These are phyloP conservation scores for Didymella lethalis DNA, from an alignment of 2,329 filamentous ascomycete species.

Conservation along the genomic window DNA sequence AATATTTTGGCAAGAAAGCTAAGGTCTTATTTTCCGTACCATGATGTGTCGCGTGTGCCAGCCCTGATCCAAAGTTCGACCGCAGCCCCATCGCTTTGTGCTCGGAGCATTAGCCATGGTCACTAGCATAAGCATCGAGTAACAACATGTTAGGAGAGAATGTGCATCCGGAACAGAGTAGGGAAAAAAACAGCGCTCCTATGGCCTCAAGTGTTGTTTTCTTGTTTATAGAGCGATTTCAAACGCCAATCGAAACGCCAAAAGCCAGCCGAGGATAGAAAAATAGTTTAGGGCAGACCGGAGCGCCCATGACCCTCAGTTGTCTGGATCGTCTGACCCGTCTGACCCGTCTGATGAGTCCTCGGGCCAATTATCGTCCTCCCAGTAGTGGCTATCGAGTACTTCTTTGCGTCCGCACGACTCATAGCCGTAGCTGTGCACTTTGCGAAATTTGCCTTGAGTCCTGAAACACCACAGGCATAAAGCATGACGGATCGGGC, in stretches of 20 bases:
- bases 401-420: slow-evolving; percentile 36
- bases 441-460: slow-evolving; percentile 35
- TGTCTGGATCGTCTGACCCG: background rate
- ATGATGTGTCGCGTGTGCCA: background rate
- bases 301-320: background rate
- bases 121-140: background rate
- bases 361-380: slow-evolving; percentile 18
- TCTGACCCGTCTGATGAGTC: slow-evolving; percentile 3
- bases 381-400: slow-evolving; percentile 44
- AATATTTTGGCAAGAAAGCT: background rate
- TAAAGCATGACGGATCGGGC: slow-evolving; percentile 30
- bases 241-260: background rate
- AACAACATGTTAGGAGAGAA: background rate
- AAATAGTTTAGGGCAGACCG: background rate
- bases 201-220: too few relatives aligned
- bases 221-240: background rate
- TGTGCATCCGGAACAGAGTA: background rate
- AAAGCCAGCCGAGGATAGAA: background rate
- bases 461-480: slow-evolving; percentile 42
- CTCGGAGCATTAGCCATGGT: background rate
- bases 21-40: background rate
- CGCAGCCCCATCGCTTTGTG: background rate
- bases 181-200: background rate
- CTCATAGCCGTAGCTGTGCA: slow-evolving; percentile 38
- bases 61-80: background rate